These are phyloP conservation scores for Xylaria hypoxylon DNA, from an alignment of 2,329 filamentous ascomycete genomes.

Conservation along the genomic window DNA sequence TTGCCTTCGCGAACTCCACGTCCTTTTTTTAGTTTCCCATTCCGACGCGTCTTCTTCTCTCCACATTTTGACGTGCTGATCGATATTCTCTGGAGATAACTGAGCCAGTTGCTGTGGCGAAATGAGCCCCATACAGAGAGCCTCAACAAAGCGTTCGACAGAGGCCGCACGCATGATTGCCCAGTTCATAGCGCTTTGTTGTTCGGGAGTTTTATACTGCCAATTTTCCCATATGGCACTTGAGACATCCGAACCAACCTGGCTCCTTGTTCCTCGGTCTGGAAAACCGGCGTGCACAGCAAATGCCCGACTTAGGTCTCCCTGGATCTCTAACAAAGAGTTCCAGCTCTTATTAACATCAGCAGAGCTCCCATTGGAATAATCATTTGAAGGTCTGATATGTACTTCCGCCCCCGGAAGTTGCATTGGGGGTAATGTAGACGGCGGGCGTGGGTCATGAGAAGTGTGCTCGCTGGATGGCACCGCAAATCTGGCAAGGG, in stretches of 20 bases:
- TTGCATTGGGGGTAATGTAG: conserved; percentile 22
- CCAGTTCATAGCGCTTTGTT: conserved; percentile 28
- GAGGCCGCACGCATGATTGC: conserved; percentile 41
- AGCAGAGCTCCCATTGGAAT: neutral
- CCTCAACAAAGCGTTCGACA: conserved; percentile 43
- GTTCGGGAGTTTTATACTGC: conserved; percentile 17
- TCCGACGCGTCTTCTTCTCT: conserved; percentile 26
- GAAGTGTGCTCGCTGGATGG: conserved; percentile 2
- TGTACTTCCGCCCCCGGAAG: conserved; percentile 37
- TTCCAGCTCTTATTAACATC: conserved; percentile 23
- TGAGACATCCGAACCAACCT: conserved; percentile 32
- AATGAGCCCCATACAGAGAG: conserved; percentile 38
- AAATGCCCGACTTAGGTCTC: conserved; percentile 41
- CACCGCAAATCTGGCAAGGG: neutral
- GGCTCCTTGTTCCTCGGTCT: conserved; percentile 24
- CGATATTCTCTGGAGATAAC: conserved; percentile 36
- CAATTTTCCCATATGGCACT: conserved; percentile 35
- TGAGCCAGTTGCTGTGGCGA: conserved; percentile 36
- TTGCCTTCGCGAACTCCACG: conserved; percentile 20
- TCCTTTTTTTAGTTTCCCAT: conserved; percentile 37
- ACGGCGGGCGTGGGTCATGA: conserved; percentile 5
- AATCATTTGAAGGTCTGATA: conserved; percentile 16
- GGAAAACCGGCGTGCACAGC: conserved; percentile 10
- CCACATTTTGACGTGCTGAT: conserved; percentile 21
- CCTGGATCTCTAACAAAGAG: conserved; percentile 37